A percentile compares a stretch with the other conserved stretches of the same genome.
phyloP scores from a whole-genome alignment of 306 rosid species.

The Sesbania bispinosa region DNA sequence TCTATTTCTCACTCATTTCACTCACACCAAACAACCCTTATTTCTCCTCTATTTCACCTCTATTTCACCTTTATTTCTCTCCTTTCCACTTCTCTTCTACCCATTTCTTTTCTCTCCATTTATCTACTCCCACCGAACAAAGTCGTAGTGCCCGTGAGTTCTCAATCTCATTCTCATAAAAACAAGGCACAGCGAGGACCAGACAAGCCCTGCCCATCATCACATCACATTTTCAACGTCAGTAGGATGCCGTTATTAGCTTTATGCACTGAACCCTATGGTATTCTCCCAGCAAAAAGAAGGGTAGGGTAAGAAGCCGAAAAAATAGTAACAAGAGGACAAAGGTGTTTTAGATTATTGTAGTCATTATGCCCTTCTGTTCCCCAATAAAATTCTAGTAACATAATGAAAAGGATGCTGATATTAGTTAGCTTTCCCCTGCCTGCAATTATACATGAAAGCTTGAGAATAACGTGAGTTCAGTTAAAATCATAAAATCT shows the following conservation, averaged over 20 bases:
- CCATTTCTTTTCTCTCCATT: too few species aligned
- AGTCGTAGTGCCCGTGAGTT: too few species aligned
- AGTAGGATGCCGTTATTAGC: neutral
- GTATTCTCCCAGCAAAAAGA: neutral
- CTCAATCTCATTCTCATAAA: too few species aligned
- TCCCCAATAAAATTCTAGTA: constrained; percentile 13
- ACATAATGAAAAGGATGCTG: constrained; percentile 22
- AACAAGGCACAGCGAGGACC: too few species aligned
- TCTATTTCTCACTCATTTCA: too few species aligned
- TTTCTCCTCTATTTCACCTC: too few species aligned
- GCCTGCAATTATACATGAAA: constrained; percentile 28
- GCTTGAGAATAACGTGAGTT: constrained; percentile 17
- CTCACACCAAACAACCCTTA: too few species aligned
- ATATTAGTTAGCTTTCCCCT: constrained; percentile 14
- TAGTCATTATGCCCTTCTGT: neutral
- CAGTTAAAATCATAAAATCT: constrained; percentile 21
- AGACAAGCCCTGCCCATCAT: neutral
- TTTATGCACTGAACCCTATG: neutral
- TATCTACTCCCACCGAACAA: too few species aligned
- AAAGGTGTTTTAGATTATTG: neutral
- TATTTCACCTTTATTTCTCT: too few species aligned
- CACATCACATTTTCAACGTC: neutral
- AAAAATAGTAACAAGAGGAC: neutral
- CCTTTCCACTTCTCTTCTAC: too few species aligned
- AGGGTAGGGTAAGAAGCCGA: neutral